These are phyloP conservation scores for Jaltomata sinuosa DNA, from an alignment of 257 asterid genomes.

Conservation along the genomic window DNA sequence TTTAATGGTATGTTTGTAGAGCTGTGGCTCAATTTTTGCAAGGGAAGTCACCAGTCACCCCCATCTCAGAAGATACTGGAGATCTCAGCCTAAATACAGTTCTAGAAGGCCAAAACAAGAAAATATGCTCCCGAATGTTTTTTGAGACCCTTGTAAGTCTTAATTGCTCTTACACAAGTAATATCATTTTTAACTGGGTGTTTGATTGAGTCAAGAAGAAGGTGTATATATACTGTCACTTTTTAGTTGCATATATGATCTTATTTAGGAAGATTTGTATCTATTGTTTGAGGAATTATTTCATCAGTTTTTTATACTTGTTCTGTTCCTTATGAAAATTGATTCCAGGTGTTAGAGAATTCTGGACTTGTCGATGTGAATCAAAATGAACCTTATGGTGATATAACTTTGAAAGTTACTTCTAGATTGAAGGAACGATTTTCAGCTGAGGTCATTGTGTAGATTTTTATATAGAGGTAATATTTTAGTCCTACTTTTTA, in stretches of 20 bases:
- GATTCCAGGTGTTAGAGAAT: constrained; percentile 47
- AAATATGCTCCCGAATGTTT: constrained; percentile 61
- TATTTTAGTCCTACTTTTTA: not conserved
- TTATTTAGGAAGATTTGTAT: not conserved
- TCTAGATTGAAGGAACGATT: constrained; percentile 43
- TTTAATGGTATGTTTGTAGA: constrained; percentile 26
- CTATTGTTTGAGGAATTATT: not conserved
- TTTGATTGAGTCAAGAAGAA: not conserved
- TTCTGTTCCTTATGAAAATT: not conserved
- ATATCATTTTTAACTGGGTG: not conserved
- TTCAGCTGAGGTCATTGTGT: constrained; percentile 8
- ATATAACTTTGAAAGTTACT: constrained; percentile 44
- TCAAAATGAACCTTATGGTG: constrained; percentile 50
- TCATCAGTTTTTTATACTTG: not conserved
- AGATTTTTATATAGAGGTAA: not conserved
- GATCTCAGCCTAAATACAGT: constrained; percentile 51
- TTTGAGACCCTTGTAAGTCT: constrained; percentile 54
- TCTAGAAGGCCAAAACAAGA: constrained; percentile 56
- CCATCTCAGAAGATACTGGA: constrained; percentile 29
- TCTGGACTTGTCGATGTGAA: constrained; percentile 39
- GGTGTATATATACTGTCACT: not conserved
- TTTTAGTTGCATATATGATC: not conserved
- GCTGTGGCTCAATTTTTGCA: constrained; percentile 73
- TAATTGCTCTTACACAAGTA: not conserved
- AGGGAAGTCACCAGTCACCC: constrained; percentile 44